Conservation (phyloP, 192 early-diverging fungal species). For the Backusella parvicylindrica region DNA sequence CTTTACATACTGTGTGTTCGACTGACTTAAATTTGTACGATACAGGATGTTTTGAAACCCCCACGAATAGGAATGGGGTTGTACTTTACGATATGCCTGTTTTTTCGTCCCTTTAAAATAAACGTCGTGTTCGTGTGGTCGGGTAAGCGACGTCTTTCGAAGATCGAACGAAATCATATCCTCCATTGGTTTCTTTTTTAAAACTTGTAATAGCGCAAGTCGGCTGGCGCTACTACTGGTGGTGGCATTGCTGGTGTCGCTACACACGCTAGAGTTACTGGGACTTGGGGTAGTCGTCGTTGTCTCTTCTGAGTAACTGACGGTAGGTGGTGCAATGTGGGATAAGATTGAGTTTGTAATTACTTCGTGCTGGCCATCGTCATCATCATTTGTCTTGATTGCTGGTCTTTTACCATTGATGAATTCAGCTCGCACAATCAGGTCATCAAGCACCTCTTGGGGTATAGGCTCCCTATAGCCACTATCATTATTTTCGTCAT, state of each 20-base stretch:
- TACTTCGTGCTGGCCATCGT: not conserved
- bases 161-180: slow-evolving; percentile 18
- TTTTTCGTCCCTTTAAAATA: slow-evolving; percentile 21
- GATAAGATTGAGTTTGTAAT: not conserved
- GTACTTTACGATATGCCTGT: slow-evolving; percentile 22
- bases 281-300: not conserved
- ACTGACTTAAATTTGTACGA: not conserved
- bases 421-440: slow-evolving; percentile 5
- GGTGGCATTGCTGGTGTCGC: not conserved
- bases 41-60: slow-evolving; percentile 35
- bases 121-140: slow-evolving; percentile 28
- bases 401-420: slow-evolving; percentile 9
- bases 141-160: slow-evolving; percentile 20
- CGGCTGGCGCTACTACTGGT: not conserved
- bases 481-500: not conserved
- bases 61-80: slow-evolving; percentile 38
- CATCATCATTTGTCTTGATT: slow-evolving; percentile 4
- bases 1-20: not conserved
- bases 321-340: not conserved
- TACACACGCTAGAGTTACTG: not conserved
- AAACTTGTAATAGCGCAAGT: not conserved
- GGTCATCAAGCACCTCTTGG: slow-evolving; percentile 5
- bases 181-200: slow-evolving; percentile 6
- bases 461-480: not conserved
- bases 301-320: not conserved